Evolutionary conservation across 2,329 filamentous ascomycete species (phyloP).

Genomic region (Sporothrix schenckii): DNA sequence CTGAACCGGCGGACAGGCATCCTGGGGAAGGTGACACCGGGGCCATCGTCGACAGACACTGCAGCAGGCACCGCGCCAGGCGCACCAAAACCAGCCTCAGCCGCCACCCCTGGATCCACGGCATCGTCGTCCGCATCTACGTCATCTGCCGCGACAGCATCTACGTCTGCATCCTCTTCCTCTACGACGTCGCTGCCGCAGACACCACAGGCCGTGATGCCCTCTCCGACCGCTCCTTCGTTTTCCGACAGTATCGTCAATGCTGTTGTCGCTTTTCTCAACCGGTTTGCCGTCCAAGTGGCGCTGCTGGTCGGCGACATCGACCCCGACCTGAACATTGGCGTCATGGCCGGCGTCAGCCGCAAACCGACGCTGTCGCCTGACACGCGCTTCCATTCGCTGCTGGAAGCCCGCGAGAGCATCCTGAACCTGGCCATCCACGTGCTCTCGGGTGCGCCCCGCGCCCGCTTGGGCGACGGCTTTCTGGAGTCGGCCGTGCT

Average conservation of each 20-base stretch:
- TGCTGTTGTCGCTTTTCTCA: slow-evolving; percentile 30
- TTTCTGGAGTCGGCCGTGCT: too few species aligned
- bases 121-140: not conserved
- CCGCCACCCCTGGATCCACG: not conserved
- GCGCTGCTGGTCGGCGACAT: slow-evolving; percentile 30
- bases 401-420: slow-evolving; percentile 27
- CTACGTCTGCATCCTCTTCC: not conserved
- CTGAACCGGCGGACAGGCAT: slow-evolving; percentile 18
- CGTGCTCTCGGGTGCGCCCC: not conserved
- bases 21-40: not conserved
- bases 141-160: not conserved
- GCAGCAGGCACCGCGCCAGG: not conserved
- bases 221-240: not conserved
- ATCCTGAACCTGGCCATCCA: slow-evolving; percentile 24
- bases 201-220: not conserved
- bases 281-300: slow-evolving; percentile 32
- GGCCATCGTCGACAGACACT: not conserved
- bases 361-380: not conserved
- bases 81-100: too few species aligned
- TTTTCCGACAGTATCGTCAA: slow-evolving; percentile 23
- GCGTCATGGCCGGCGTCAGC: not conserved
- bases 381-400: not conserved
- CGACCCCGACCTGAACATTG: slow-evolving; percentile 1
- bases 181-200: too few species aligned
- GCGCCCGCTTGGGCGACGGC: slow-evolving; percentile 1